Conservation (phyloP, 148 eudicot species). For the Fagopyrum tataricum region DNA sequence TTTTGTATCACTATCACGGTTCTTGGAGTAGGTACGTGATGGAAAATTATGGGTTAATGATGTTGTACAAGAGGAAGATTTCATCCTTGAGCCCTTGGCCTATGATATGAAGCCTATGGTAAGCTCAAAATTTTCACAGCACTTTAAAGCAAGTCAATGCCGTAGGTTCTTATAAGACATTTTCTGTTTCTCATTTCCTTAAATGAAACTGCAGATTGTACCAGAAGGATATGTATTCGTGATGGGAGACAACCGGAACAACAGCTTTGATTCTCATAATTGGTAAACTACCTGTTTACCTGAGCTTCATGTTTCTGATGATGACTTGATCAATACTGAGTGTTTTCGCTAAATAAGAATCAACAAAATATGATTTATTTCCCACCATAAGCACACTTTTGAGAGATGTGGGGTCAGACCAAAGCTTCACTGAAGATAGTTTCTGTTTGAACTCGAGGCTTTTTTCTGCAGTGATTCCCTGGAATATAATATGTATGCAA, state of each 20-base stretch:
- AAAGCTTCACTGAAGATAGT: too few species aligned
- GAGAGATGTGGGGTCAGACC: too few species aligned
- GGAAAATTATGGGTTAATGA: conserved; percentile 74
- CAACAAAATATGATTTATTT: too few species aligned
- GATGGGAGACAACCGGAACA: conserved; percentile 93
- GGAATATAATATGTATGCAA: too few species aligned
- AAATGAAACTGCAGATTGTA: conserved; percentile 38
- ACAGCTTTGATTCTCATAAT: conserved; percentile 84
- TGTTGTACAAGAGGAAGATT: conserved; percentile 61
- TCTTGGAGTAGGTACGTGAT: conserved; percentile 42
- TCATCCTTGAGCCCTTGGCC: conserved; percentile 72
- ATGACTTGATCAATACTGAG: too few species aligned
- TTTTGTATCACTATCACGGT: not conserved
- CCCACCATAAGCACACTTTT: too few species aligned
- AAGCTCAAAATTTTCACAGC: not conserved
- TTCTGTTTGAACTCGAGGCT: too few species aligned
- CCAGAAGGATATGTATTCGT: conserved; percentile 91
- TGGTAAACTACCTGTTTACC: conserved; percentile 41
- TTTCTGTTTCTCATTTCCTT: not conserved
- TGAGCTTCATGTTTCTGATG: not conserved
- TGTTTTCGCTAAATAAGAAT: too few species aligned
- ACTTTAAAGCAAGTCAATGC: too few species aligned
- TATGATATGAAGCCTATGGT: conserved; percentile 84
- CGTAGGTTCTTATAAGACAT: not conserved
- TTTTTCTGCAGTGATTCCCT: too few species aligned